Conservation (phyloP, 495 filamentous ascomycete genomes). For the Daldinia grandis region DNA sequence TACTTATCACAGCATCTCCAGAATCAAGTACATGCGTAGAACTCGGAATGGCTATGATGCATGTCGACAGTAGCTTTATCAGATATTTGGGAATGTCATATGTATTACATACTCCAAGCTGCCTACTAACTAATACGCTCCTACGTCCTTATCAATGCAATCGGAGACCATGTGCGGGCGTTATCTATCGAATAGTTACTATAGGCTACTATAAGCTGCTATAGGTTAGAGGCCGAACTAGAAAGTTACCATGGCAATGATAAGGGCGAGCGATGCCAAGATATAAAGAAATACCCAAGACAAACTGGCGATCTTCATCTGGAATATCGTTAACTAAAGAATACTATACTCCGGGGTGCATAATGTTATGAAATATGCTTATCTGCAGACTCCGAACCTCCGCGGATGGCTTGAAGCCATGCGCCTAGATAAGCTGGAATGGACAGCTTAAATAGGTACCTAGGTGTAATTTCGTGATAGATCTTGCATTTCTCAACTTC, state of each 20-base stretch:
- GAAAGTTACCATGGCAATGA: conserved; percentile 16
- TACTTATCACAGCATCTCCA: background rate
- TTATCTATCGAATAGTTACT: conserved; percentile 26
- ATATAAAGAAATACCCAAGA: background rate
- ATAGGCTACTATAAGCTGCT: conserved; percentile 8
- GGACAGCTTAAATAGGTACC: background rate
- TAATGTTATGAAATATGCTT: conserved; percentile 17
- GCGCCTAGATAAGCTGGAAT: conserved; percentile 4
- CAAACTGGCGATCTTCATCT: conserved; percentile 29
- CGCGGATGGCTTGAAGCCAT: conserved; percentile 18
- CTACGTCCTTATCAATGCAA: conserved; percentile 27
- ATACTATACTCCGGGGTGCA: background rate
- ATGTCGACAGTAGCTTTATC: too few species aligned
- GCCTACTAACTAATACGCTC: background rate
- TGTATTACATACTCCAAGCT: conserved; percentile 12
- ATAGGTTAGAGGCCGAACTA: conserved; percentile 12
- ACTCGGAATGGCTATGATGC: background rate
- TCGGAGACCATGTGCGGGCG: conserved; percentile 7
- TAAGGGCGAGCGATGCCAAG: conserved; percentile 22
- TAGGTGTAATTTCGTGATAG: conserved; percentile 9
- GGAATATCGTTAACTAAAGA: background rate
- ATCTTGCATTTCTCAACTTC: background rate
- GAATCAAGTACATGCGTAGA: background rate
- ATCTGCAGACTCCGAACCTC: conserved; percentile 37
- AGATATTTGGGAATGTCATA: conserved; percentile 11